Evolutionary conservation across 441 rosid species (phyloP), one percentile per base, ranked within the genome.

Genomic region (Gossypium armourianum): DNA sequence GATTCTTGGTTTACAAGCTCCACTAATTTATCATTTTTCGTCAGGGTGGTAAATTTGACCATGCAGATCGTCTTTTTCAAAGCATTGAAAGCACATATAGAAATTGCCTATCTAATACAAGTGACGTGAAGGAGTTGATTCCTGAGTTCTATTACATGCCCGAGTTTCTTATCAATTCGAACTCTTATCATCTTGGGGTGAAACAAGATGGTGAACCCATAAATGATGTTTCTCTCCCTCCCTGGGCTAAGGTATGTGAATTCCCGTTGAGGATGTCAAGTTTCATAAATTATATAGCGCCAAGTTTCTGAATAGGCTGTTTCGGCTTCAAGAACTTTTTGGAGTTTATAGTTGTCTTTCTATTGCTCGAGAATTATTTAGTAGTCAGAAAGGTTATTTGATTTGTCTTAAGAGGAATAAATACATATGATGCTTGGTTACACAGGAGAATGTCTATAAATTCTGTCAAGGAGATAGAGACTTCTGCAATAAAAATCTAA

Each of bases 1-100:
- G 6, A 26, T 55, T 43, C 43, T 9, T 66, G 61, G 21, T 69
- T 56, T 72, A 75, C 77, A 79, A 64, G 45, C 36, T 74, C 77
- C 47, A 49, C 68, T 78, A 32, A 56, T 70, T 71, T 50, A 32
- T 61, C 74, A 28, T 72, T 75, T 74, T 68, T 78, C 71, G 72
- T 76, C 86, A 92, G 99, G 99, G 99, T 77, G 98, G 99, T 74
- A 95, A 90, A 80, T 90, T 95, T 77, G 99, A 95, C 83, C 98
- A 95, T 74, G 99, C 99, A 28, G 98, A 95, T 86, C 95, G 99
- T 75, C 97, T 95, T 70, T 95, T 95, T 80, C 99, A 92, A 86
- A 87, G 99, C 80, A 84, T 92, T 67, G 96, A 95, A 68, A 87
- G 85, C 77, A 89, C 98, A 17, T 92, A 78, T 76, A 82, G 88